phyloP scores from a whole-genome alignment of 495 filamentous ascomycete species.

The Talaromyces adpressus region DNA sequence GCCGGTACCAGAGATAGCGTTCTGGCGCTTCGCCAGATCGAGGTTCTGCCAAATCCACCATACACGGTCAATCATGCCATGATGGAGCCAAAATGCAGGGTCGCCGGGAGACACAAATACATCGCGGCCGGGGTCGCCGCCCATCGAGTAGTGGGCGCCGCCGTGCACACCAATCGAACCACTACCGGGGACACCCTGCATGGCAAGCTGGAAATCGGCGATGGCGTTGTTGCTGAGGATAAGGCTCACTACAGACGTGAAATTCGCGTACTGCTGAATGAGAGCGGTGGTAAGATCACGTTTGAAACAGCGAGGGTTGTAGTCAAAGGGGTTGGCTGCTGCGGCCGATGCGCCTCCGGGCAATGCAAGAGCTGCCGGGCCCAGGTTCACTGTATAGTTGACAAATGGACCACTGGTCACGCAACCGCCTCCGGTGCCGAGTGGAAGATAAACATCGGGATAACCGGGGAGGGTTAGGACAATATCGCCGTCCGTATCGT shows the following conservation, averaged over 20 bases:
- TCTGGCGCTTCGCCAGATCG: slow-evolving; percentile 37
- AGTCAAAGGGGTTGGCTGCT: slow-evolving; percentile 21
- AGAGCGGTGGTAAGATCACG: slow-evolving; percentile 53
- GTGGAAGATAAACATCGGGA: slow-evolving; percentile 25
- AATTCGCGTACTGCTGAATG: slow-evolving; percentile 42
- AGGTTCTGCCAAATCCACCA: slow-evolving; percentile 68
- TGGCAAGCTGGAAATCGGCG: slow-evolving; percentile 43
- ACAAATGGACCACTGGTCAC: slow-evolving; percentile 54
- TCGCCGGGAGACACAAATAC: slow-evolving; percentile 55
- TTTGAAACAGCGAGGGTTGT: slow-evolving; percentile 59
- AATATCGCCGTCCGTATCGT: slow-evolving; percentile 22
- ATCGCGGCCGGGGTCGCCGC: slow-evolving; percentile 54
- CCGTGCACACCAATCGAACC: slow-evolving; percentile 51
- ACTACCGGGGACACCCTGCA: slow-evolving; percentile 43
- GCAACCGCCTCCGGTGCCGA: slow-evolving; percentile 59
- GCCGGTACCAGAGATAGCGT: slow-evolving; percentile 44
- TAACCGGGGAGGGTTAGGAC: slow-evolving; percentile 11
- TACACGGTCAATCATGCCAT: slow-evolving; percentile 60
- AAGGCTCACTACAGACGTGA: slow-evolving; percentile 37
- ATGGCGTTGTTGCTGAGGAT: slow-evolving; percentile 39
- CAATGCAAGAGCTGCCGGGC: slow-evolving; percentile 35
- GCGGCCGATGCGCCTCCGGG: slow-evolving; percentile 15
- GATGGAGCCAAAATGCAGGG: slow-evolving; percentile 63
- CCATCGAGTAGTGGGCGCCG: slow-evolving; percentile 58
- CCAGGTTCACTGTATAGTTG: slow-evolving; percentile 41